A percentile compares a stretch with the other conserved stretches of the same genome.
These are phyloP conservation scores for Manihot esculenta DNA, from an alignment of 441 rosid species.

Conservation along the genomic window DNA sequence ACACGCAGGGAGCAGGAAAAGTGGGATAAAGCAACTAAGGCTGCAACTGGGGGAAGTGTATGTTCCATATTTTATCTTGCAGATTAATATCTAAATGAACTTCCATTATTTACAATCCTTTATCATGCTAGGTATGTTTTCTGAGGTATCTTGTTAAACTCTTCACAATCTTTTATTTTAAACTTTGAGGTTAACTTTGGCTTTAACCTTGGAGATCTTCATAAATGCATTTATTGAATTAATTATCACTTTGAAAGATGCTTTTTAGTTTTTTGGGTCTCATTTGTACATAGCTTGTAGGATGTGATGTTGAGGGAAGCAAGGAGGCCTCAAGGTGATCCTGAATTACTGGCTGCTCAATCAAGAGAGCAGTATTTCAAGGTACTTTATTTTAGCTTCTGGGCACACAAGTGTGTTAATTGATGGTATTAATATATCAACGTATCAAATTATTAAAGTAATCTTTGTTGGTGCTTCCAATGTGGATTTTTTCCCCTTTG, in stretches of 20 bases:
- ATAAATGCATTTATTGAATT: background rate
- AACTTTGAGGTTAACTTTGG: background rate
- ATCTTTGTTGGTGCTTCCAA: background rate
- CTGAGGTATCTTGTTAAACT: background rate
- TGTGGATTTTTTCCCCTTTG: background rate
- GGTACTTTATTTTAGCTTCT: slow-evolving; percentile 38
- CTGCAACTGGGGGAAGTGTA: slow-evolving; percentile 79
- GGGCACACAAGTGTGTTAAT: background rate
- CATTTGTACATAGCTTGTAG: slow-evolving; percentile 38
- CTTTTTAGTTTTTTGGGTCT: slow-evolving; percentile 12
- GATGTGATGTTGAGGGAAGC: slow-evolving; percentile 63
- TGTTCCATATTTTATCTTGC: slow-evolving; percentile 26
- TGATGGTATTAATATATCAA: background rate
- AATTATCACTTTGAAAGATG: slow-evolving; percentile 9
- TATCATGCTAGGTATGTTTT: background rate
- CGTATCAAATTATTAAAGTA: background rate
- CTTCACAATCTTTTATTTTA: background rate
- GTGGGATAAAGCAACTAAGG: slow-evolving; percentile 87
- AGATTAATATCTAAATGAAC: slow-evolving; percentile 4
- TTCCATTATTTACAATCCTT: background rate
- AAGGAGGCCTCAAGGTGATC: slow-evolving; percentile 68
- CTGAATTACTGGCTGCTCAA: slow-evolving; percentile 68
- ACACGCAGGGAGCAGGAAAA: slow-evolving; percentile 78
- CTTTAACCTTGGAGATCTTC: background rate
- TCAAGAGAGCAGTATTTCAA: slow-evolving; percentile 67